Conservation (phyloP, 441 rosid genomes). For the Euphorbia schlechtendalii region DNA sequence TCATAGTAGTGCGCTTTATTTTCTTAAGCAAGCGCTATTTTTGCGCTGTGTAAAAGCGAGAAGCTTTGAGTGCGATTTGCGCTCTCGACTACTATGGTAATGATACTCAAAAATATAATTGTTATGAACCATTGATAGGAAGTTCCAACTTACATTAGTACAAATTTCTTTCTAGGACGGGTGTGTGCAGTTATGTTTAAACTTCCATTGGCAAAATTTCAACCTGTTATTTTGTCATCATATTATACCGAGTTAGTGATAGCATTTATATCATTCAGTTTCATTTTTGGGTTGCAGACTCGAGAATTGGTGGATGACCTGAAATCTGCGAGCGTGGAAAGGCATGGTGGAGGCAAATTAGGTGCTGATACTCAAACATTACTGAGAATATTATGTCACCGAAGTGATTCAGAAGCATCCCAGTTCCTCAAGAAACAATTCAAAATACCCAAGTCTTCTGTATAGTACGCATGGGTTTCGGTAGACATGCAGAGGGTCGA, state of each 20-base stretch:
- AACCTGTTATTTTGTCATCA: neutral
- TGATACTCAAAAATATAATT: neutral
- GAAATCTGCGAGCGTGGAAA: slow-evolving; percentile 49
- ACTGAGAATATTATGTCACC: slow-evolving; percentile 74
- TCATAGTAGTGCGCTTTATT: too few species aligned
- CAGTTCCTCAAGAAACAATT: slow-evolving; percentile 90
- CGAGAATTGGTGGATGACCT: slow-evolving; percentile 77
- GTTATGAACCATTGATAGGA: neutral
- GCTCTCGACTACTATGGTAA: too few species aligned
- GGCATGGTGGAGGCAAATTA: slow-evolving; percentile 55
- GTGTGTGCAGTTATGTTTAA: neutral
- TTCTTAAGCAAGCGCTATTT: too few species aligned
- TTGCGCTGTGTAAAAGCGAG: too few species aligned
- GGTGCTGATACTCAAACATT: slow-evolving; percentile 81
- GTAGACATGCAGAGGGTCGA: neutral
- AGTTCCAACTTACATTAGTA: too few species aligned
- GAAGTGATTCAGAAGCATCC: slow-evolving; percentile 75
- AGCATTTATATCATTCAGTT: neutral
- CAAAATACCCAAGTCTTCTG: slow-evolving; percentile 72
- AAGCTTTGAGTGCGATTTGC: too few species aligned
- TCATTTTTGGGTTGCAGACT: slow-evolving; percentile 40
- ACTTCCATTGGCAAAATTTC: neutral
- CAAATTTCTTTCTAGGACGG: too few species aligned
- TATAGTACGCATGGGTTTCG: neutral
- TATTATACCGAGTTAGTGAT: neutral